Percentiles rank a stretch among this genome's conserved stretches.
Conservation (phyloP, 805 yeast species). For the Debaryomyces castellii region DNA sequence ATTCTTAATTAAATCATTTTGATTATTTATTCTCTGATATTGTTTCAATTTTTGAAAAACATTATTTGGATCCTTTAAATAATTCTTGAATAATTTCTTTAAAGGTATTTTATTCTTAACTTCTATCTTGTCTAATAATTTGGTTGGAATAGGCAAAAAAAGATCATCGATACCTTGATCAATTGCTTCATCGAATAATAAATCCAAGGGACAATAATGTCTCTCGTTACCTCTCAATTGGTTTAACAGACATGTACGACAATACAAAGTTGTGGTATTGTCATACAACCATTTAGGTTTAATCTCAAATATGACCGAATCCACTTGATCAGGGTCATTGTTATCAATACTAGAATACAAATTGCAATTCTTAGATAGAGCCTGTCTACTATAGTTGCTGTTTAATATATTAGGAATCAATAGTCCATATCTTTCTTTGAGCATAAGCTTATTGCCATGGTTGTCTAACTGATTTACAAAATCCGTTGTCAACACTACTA, state of each 20-base stretch:
- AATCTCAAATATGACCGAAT: constrained; percentile 42
- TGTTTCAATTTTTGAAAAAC: constrained; percentile 34
- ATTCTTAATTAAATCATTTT: constrained; percentile 31
- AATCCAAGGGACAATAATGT: constrained; percentile 49
- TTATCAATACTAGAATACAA: constrained; percentile 17
- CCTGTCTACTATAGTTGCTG: constrained; percentile 25
- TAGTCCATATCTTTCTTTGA: constrained; percentile 43
- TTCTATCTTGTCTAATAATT: constrained; percentile 18
- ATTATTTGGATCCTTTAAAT: constrained; percentile 26
- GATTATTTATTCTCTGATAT: constrained; percentile 32
- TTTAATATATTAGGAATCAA: constrained; percentile 42
- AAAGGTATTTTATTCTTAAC: constrained; percentile 31
- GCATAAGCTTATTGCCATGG: constrained; percentile 27
- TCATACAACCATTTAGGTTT: constrained; percentile 64
- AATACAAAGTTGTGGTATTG: constrained; percentile 41
- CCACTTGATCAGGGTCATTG: constrained; percentile 1
- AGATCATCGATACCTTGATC: constrained; percentile 34
- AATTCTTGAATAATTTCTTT: constrained; percentile 28
- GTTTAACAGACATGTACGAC: constrained; percentile 60
- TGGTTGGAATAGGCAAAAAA: constrained; percentile 19
- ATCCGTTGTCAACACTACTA: constrained; percentile 27
- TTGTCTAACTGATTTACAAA: constrained; percentile 29
- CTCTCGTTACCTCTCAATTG: constrained; percentile 27
- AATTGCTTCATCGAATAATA: constrained; percentile 32
- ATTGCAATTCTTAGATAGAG: constrained; percentile 36